phyloP scores from a whole-genome alignment of 2,329 filamentous ascomycete genomes.

The Meredithiella fracta region DNA sequence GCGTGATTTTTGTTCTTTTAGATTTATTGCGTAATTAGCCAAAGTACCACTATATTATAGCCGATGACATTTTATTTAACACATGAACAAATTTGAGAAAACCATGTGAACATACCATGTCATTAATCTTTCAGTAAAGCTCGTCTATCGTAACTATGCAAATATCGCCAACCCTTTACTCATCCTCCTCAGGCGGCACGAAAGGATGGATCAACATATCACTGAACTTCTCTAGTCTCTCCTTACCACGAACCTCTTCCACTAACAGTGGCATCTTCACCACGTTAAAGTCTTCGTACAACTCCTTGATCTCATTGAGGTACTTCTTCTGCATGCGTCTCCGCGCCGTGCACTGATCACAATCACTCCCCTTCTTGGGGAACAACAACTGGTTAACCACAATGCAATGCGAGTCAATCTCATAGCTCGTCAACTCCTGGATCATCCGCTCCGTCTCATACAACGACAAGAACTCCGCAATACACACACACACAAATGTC shows the following conservation, averaged over 20 bases:
- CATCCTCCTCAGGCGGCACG: slow-evolving; percentile 38
- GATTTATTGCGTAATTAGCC: too few relatives aligned
- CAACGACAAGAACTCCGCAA: slow-evolving; percentile 87
- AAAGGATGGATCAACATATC: slow-evolving; percentile 68
- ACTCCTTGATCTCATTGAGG: slow-evolving; percentile 91
- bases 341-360: slow-evolving; percentile 87
- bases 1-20: too few relatives aligned
- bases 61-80: too few relatives aligned
- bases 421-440: slow-evolving; percentile 82
- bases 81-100: too few relatives aligned
- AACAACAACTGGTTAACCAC: slow-evolving; percentile 97
- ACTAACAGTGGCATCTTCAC: slow-evolving; percentile 95
- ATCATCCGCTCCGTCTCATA: slow-evolving; percentile 99
- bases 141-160: background rate
- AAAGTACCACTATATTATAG: too few relatives aligned
- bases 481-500: slow-evolving; percentile 96
- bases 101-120: too few relatives aligned
- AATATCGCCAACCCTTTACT: slow-evolving; percentile 6
- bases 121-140: background rate
- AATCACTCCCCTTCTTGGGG: slow-evolving; percentile 67
- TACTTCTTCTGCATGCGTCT: slow-evolving; percentile 99
- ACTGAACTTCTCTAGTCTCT: slow-evolving; percentile 79
- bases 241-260: slow-evolving; percentile 90
- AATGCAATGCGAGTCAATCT: slow-evolving; percentile 92
- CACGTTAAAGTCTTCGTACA: slow-evolving; percentile 92